Base-by-base conservation (phyloP, 495 filamentous ascomycete species). In the Podospora sp. region DNA sequence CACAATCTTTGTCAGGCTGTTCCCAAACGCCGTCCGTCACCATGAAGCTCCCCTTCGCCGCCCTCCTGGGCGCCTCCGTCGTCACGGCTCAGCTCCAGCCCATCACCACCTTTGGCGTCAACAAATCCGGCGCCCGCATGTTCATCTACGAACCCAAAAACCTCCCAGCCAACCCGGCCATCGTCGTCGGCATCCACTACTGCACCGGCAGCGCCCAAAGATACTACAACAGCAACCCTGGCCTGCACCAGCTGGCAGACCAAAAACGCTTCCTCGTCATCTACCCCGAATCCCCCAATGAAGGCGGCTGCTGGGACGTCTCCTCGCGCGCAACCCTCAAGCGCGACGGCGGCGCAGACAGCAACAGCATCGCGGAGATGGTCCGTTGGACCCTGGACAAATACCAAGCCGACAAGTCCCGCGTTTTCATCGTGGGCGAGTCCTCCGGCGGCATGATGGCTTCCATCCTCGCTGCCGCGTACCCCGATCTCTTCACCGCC, bases 311-410 rank as follows among this genome's bases (percentile, higher is more conserved):
- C 79, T 85, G 82, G 81, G 83, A 86, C 67, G 81, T 84, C 9
- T 75, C 76, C 2, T 77, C 72, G 21, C 70, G 69, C 16, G 68
- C 73, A 66, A 77, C 84, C 6, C 76, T 89, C 0, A 85, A 78
- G 18, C 84, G 86, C 70, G 72, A 86, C 66, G 86, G 85, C 3
- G 84, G 85, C 8, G 83, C 85, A 24, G 82, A 89, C 75, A 84
- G 81, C 71, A 78, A 85, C 62, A 80, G 83, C 21, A 87, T 89
- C 57, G 79, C 77, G 50, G 87, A 84, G 74, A 88, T 89, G 86
- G 87, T 89, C 33, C 78, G 69, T 21, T 87, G 84, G 66, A 76
- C 86, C 1, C 75, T 85, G 16, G 60, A 74, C 0, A 82, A 79
- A 21, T 87, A 87, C 73, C 70, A 71, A 1, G 85, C 78, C 16